Base-by-base conservation (phyloP, 2,329 filamentous ascomycete species). In the Aspergillus puulaauensis region DNA sequence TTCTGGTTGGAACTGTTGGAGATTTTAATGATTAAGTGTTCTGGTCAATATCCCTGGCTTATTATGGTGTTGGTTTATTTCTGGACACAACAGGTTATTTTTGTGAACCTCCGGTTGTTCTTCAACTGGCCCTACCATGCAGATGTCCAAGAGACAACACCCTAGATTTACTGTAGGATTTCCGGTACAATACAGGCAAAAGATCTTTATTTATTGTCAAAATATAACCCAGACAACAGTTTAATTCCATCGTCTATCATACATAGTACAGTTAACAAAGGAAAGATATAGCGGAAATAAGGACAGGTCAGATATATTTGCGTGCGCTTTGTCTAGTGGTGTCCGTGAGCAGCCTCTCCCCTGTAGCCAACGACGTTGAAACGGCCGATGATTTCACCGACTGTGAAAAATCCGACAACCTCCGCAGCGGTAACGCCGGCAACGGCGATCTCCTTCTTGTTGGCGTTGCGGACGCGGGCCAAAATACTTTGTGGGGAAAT, bases 321-420 rank as follows among this genome's bases (percentile, higher is more conserved):
- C 59, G 65, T 64, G 61, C 64, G 61, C 63, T 60, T 66, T 58
- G 62, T 65, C 65, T 67, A 62, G 62, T 74, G 73, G 70, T 75
- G 71, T 61, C 62, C 65, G 62, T 77, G 83, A 62, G 76, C 76
- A 64, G 75, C 73, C 74, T 90, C 86, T 73, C 90, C 90, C 77
- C 84, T 85, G 84, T 99, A 99, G 64, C 95, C 95, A 68, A 99
- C 83, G 68, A 99, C 77, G 89, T 99, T 98, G 81, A 95, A 86
- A 72, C 93, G 86, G 70, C 95, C 95, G 70, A 99, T 87, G 77
- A 99, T 98, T 84, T 98, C 93, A 65, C 95, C 95, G 55, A 98
- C 86, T 61, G 93, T 96, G 85, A 98, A 99, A 86, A 99, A 99
- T 61, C 95, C 95, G 66, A 99, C 79, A 51, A 91, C 84, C 81